These are phyloP conservation scores for Leccinum uliginosum DNA, from an alignment of 768 basidiomycete species.

Conservation along the genomic window DNA sequence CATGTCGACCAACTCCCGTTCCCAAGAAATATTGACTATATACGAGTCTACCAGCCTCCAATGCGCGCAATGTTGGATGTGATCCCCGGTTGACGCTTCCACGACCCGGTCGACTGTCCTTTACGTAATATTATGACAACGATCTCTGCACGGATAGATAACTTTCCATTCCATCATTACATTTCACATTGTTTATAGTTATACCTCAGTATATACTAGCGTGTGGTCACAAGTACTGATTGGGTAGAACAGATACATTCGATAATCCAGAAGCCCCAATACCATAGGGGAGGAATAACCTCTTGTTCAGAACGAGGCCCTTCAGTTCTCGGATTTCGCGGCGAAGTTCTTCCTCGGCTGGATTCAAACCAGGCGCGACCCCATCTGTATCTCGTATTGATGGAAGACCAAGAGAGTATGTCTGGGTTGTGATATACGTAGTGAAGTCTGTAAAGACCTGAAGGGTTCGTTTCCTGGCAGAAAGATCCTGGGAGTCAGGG, in stretches of 20 bases:
- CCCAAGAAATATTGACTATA: too few species aligned
- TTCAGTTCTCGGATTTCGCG: slow-evolving; percentile 75
- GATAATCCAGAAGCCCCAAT: slow-evolving; percentile 4
- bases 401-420: slow-evolving; percentile 40
- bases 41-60: slow-evolving; percentile 68
- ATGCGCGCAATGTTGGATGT: slow-evolving; percentile 66
- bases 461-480: slow-evolving; percentile 53
- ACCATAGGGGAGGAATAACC: slow-evolving; percentile 23
- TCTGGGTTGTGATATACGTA: slow-evolving; percentile 72
- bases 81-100: too few species aligned
- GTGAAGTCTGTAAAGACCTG: slow-evolving; percentile 69
- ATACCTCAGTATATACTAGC: background rate
- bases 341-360: slow-evolving; percentile 58
- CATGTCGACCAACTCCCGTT: too few species aligned
- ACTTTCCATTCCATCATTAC: background rate
- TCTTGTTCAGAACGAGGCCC: slow-evolving; percentile 75
- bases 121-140: background rate
- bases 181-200: background rate
- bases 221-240: background rate
- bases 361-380: slow-evolving; percentile 13
- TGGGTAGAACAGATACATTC: background rate
- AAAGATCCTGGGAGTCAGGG: slow-evolving; percentile 24
- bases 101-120: too few species aligned
- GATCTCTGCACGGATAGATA: background rate
- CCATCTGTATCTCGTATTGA: slow-evolving; percentile 18